Evolutionary conservation across 805 yeast genomes (phyloP).

Genomic region (Candida suzukii): DNA sequence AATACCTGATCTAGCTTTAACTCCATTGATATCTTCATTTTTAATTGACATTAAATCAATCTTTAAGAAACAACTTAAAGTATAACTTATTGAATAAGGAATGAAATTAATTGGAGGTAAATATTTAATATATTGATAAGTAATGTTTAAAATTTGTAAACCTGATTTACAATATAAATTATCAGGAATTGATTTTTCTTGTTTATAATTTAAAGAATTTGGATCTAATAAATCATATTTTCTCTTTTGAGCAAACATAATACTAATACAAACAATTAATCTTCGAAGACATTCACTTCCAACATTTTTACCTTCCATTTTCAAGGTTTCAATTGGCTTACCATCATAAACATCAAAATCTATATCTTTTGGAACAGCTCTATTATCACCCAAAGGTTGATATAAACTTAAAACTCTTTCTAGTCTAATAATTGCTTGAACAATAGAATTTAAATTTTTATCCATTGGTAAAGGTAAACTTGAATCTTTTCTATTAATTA

Average conservation of each 20-base stretch:
- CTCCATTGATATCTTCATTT: slow-evolving; percentile 10
- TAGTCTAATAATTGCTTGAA: slow-evolving; percentile 23
- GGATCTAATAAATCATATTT: slow-evolving; percentile 12
- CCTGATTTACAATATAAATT: slow-evolving; percentile 11
- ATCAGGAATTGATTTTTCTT: slow-evolving; percentile 12
- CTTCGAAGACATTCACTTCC: slow-evolving; percentile 13
- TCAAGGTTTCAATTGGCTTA: slow-evolving; percentile 5
- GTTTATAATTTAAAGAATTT: slow-evolving; percentile 4
- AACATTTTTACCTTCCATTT: slow-evolving; percentile 5
- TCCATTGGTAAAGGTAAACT: slow-evolving; percentile 24
- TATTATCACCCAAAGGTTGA: slow-evolving; percentile 26
- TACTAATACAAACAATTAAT: slow-evolving; percentile 11
- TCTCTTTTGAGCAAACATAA: slow-evolving; percentile 15
- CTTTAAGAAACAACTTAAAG: slow-evolving; percentile 11
- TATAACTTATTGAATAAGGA: slow-evolving; percentile 12
- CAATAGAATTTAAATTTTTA: slow-evolving; percentile 22
- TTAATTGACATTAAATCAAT: slow-evolving; percentile 9
- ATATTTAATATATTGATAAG: slow-evolving; percentile 7
- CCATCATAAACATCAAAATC: slow-evolving; percentile 16
- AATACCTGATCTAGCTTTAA: slow-evolving; percentile 5
- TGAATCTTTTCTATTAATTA: slow-evolving; percentile 31
- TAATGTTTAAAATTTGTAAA: slow-evolving; percentile 12
- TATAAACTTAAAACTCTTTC: slow-evolving; percentile 31
- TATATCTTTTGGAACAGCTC: slow-evolving; percentile 17
- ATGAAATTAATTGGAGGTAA: slow-evolving; percentile 12